These are phyloP conservation scores for Hypoxylon cercidicola DNA, from an alignment of 495 filamentous ascomycete genomes.

Conservation along the genomic window DNA sequence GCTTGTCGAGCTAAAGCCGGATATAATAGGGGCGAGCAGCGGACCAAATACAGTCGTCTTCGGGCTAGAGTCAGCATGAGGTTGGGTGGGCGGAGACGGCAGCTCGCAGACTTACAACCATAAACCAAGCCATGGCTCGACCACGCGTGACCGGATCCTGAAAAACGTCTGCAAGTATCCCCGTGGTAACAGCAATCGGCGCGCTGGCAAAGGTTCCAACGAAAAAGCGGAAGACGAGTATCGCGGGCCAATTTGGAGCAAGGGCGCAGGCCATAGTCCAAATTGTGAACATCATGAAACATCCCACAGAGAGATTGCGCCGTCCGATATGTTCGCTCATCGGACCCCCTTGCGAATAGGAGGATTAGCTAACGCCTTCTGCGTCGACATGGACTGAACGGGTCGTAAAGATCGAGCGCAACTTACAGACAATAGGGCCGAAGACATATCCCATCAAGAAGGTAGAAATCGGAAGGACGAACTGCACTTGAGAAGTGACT, in stretches of 20 bases:
- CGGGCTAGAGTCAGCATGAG: slow-evolving; percentile 15
- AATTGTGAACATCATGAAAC: slow-evolving; percentile 71
- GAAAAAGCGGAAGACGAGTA: slow-evolving; percentile 75
- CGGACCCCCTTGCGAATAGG: slow-evolving; percentile 60
- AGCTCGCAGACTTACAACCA: slow-evolving; percentile 61
- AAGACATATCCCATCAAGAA: slow-evolving; percentile 77
- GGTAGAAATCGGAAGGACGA: slow-evolving; percentile 79
- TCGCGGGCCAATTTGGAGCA: slow-evolving; percentile 71
- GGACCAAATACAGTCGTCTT: slow-evolving; percentile 75
- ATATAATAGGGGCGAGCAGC: slow-evolving; percentile 73
- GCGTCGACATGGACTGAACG: background rate
- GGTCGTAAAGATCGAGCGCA: background rate
- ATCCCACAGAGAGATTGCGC: slow-evolving; percentile 66
- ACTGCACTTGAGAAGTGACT: slow-evolving; percentile 63
- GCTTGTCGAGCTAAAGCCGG: slow-evolving; percentile 66
- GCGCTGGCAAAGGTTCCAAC: slow-evolving; percentile 71
- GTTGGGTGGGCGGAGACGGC: background rate
- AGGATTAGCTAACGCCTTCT: slow-evolving; percentile 28
- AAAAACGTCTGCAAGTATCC: slow-evolving; percentile 76
- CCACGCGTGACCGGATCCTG: slow-evolving; percentile 68
- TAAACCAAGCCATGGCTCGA: slow-evolving; percentile 76
- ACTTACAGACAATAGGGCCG: slow-evolving; percentile 52
- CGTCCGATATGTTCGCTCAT: slow-evolving; percentile 77
- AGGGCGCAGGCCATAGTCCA: slow-evolving; percentile 77
- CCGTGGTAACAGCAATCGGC: slow-evolving; percentile 76